Conservation (phyloP, 2,329 filamentous ascomycete species). For the Penicillium sclerotigenum region DNA sequence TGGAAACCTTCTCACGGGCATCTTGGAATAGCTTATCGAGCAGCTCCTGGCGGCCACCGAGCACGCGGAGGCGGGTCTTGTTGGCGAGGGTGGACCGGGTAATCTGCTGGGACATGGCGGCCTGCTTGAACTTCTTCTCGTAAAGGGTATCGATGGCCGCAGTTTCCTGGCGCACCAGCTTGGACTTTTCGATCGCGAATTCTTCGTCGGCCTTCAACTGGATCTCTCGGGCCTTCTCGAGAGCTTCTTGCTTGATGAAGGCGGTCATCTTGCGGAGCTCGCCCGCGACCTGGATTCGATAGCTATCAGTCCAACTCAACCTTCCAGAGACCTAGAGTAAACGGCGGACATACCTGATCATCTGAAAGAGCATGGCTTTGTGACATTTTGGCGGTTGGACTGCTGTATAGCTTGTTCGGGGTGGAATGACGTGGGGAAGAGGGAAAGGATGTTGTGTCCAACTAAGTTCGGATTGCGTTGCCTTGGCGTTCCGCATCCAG, state of each 20-base stretch:
- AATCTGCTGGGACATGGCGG: conserved; percentile 97
- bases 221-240: conserved; percentile 96
- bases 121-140: conserved; percentile 99
- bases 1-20: conserved; percentile 68
- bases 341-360: conserved; percentile 69
- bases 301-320: conserved; percentile 11
- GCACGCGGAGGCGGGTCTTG: conserved; percentile 87
- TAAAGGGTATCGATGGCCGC: conserved; percentile 87
- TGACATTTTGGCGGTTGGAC: conserved; percentile 67
- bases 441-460: conserved; percentile 22
- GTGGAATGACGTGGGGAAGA: conserved; percentile 22
- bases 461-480: conserved; percentile 22
- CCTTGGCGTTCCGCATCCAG: conserved; percentile 25
- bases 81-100: conserved; percentile 94
- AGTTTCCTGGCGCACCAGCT: conserved; percentile 94
- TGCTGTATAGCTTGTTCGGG: conserved; percentile 12
- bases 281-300: conserved; percentile 70
- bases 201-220: conserved; percentile 98
- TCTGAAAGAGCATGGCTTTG: conserved; percentile 92
- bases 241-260: conserved; percentile 98
- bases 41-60: conserved; percentile 82
- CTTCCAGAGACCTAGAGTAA: neutral
- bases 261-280: conserved; percentile 99
- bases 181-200: conserved; percentile 98
- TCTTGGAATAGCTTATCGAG: conserved; percentile 86